Percentiles rank a stretch among this genome's conserved stretches.
phyloP scores from a whole-genome alignment of 1,284 basidiomycete genomes.

The Ganoderma sinense region DNA sequence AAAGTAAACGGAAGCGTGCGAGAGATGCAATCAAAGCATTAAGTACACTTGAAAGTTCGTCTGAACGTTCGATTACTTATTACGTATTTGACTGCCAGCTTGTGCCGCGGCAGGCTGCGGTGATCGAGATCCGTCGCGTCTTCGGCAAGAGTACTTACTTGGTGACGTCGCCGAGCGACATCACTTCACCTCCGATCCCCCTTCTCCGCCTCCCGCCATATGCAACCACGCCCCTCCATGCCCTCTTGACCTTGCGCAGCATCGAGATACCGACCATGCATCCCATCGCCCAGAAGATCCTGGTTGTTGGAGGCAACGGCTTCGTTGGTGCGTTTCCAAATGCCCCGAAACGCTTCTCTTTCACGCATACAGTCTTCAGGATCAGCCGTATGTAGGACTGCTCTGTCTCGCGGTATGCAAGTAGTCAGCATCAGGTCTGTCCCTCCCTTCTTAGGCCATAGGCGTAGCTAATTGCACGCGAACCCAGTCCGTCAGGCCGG shows the following conservation, averaged over 20 bases:
- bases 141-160: not conserved
- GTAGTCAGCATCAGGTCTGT: slow-evolving; percentile 89
- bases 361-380: slow-evolving; percentile 55
- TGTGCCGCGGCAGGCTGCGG: not conserved
- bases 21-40: too few species aligned
- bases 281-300: slow-evolving; percentile 62
- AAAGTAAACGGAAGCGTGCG: not conserved
- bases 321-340: slow-evolving; percentile 76
- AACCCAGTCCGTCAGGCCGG: slow-evolving; percentile 79
- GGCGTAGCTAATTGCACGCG: not conserved
- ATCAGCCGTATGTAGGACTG: slow-evolving; percentile 90
- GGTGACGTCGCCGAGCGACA: slow-evolving; percentile 1
- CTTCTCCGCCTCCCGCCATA: not conserved
- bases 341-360: not conserved
- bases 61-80: too few species aligned
- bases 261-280: slow-evolving; percentile 27
- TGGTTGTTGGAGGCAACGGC: slow-evolving; percentile 95
- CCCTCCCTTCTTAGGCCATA: slow-evolving; percentile 8
- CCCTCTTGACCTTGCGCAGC: not conserved
- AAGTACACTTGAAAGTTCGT: too few species aligned
- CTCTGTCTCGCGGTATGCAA: slow-evolving; percentile 83
- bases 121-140: slow-evolving; percentile 2
- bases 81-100: too few species aligned
- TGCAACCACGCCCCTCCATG: not conserved
- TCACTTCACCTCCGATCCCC: not conserved